phyloP scores from a whole-genome alignment of 345 rosid genomes.

The Dipteronia sinensis region DNA sequence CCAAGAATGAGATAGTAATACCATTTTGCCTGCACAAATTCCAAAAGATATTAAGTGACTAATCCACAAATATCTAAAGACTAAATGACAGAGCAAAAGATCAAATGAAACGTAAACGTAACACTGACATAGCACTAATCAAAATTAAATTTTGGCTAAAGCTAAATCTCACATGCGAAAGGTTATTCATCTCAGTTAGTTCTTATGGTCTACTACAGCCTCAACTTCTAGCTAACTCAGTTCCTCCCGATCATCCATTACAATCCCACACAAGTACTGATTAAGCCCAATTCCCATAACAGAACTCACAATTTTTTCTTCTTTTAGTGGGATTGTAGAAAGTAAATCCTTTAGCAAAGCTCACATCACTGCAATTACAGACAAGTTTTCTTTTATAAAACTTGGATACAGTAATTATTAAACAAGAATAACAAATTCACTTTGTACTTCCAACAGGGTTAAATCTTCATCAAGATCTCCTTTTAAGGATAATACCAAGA shows the following conservation, averaged over 20 bases:
- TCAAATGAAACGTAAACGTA: not conserved
- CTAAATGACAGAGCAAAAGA: not conserved
- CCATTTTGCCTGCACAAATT: conserved; percentile 79
- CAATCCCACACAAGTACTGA: not conserved
- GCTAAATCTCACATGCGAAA: not conserved
- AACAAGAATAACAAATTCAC: not conserved
- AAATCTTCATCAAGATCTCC: not conserved
- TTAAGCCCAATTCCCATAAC: not conserved
- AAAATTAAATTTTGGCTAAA: not conserved
- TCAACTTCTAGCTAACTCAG: not conserved
- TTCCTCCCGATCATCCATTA: not conserved
- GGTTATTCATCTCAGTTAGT: not conserved
- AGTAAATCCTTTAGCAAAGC: not conserved
- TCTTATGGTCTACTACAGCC: not conserved
- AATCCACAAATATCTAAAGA: not conserved
- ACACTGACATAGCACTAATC: not conserved
- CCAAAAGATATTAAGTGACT: conserved; percentile 15
- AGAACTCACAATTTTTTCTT: not conserved
- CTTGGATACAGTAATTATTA: not conserved
- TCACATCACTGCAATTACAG: not conserved
- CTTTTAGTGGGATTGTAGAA: not conserved
- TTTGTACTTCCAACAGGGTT: not conserved
- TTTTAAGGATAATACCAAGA: conserved; percentile 1
- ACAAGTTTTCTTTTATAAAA: not conserved
- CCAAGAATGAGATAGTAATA: conserved; percentile 75